Conservation (phyloP, 345 rosid species). For the Linum tenue region DNA sequence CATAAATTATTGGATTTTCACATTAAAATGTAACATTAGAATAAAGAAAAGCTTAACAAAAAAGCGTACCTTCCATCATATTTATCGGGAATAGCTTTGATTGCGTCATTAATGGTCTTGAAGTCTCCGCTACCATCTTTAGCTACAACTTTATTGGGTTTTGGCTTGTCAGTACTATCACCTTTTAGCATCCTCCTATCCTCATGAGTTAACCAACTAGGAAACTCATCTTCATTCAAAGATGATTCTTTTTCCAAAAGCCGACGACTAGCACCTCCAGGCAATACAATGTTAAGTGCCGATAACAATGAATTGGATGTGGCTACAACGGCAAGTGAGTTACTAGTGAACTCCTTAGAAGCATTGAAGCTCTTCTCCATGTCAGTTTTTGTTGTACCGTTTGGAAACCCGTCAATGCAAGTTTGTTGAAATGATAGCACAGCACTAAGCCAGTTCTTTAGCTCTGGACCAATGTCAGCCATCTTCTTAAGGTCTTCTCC, state of each 20-base stretch:
- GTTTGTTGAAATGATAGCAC: constrained; percentile 70
- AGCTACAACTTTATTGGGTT: constrained; percentile 55
- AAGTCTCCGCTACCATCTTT: constrained; percentile 79
- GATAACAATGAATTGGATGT: constrained; percentile 6
- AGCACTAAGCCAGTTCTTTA: constrained; percentile 71
- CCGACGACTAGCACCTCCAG: constrained; percentile 15
- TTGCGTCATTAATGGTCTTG: constrained; percentile 52
- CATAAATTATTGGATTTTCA: too few relatives aligned
- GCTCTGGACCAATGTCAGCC: constrained; percentile 20
- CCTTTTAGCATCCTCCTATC: constrained; percentile 51
- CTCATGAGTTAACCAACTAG: constrained; percentile 42
- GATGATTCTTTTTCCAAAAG: neutral
- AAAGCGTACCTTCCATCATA: constrained; percentile 36
- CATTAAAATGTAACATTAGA: too few relatives aligned
- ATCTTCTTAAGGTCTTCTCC: constrained; percentile 21
- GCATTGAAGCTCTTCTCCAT: constrained; percentile 35
- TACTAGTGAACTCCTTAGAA: constrained; percentile 51
- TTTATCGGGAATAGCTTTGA: constrained; percentile 49
- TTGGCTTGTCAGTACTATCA: constrained; percentile 18
- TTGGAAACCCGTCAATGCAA: constrained; percentile 74
- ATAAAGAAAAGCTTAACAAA: too few relatives aligned
- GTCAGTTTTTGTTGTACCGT: constrained; percentile 46
- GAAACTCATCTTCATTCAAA: constrained; percentile 26
- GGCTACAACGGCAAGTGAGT: constrained; percentile 57
- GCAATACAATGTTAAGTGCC: neutral